Conservation (phyloP, 352 stramenopile genomes). For the Plasmopara halstedii region DNA sequence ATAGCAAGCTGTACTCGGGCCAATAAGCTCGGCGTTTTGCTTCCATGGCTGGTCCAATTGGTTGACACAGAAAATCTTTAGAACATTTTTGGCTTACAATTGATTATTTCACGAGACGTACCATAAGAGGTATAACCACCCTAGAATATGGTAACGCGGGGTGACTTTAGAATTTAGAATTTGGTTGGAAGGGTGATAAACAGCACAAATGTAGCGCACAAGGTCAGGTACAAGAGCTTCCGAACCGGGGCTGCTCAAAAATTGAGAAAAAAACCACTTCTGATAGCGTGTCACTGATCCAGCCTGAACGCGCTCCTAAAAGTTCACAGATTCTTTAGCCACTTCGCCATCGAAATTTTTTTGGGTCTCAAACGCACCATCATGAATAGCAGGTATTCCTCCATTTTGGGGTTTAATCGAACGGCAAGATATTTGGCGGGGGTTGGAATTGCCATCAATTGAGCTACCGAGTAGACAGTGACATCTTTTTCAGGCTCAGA, state of each 20-base stretch:
- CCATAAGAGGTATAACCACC: conserved; percentile 82
- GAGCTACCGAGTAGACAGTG: conserved; percentile 49
- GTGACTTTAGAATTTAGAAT: conserved; percentile 78
- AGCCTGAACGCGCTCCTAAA: conserved; percentile 66
- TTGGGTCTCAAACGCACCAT: conserved; percentile 45
- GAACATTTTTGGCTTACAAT: neutral
- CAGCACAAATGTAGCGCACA: conserved; percentile 75
- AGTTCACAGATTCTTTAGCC: neutral
- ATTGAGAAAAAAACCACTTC: conserved; percentile 82
- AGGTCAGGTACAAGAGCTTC: conserved; percentile 74
- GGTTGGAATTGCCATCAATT: conserved; percentile 66
- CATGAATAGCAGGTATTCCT: conserved; percentile 82
- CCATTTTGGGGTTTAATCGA: conserved; percentile 78
- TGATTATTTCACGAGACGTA: conserved; percentile 24
- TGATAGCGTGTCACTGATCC: conserved; percentile 74
- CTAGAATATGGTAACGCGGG: conserved; percentile 78
- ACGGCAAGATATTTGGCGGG: conserved; percentile 73
- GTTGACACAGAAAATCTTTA: neutral
- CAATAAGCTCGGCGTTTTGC: conserved; percentile 62
- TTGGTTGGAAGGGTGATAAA: conserved; percentile 80
- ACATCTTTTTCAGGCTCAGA: conserved; percentile 36
- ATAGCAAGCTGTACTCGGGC: conserved; percentile 76
- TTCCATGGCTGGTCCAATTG: conserved; percentile 25
- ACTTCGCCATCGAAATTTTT: too few relatives aligned
- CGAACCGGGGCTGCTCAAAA: conserved; percentile 55